Evolutionary conservation across 176 grass and related monocot species (phyloP).

Genomic region (Panicum miliaceum): DNA sequence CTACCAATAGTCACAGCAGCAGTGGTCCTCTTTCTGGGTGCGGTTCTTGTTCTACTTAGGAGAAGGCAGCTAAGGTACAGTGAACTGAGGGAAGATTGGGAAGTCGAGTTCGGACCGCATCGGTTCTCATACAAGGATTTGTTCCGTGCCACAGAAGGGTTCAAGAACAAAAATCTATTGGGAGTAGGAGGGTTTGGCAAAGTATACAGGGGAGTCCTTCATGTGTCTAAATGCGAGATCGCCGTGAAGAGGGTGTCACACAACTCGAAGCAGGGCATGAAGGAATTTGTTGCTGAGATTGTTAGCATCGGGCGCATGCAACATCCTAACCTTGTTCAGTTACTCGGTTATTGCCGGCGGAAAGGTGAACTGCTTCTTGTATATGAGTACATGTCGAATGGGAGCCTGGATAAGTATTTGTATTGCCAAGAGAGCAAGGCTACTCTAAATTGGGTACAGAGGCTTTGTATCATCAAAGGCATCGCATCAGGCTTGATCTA

Average conservation of each 20-base stretch:
- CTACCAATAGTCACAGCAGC: neutral
- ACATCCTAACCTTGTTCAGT: constrained; percentile 29
- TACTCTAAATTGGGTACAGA: constrained; percentile 15
- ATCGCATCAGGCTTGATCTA: constrained; percentile 43
- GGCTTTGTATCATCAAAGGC: constrained; percentile 42
- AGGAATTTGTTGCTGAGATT: constrained; percentile 39
- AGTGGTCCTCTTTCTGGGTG: neutral
- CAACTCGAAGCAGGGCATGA: constrained; percentile 38
- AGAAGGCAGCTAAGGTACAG: constrained; percentile 13
- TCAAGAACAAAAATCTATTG: constrained; percentile 29
- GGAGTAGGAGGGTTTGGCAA: constrained; percentile 41
- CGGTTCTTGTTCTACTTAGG: neutral
- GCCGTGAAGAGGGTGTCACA: constrained; percentile 49
- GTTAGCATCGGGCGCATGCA: constrained; percentile 42
- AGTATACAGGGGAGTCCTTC: constrained; percentile 41
- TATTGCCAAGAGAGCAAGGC: neutral
- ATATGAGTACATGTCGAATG: constrained; percentile 32
- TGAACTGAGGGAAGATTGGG: constrained; percentile 40
- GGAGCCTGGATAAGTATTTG: constrained; percentile 1
- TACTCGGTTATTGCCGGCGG: constrained; percentile 43
- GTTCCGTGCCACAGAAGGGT: neutral
- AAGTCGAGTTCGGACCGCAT: constrained; percentile 36
- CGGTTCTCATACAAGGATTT: constrained; percentile 46
- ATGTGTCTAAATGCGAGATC: neutral
- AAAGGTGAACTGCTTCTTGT: constrained; percentile 39